Percentiles rank a stretch among this genome's conserved stretches.
Conservation (phyloP, 1,284 basidiomycete genomes). For the Ceratobasidium sp. region DNA sequence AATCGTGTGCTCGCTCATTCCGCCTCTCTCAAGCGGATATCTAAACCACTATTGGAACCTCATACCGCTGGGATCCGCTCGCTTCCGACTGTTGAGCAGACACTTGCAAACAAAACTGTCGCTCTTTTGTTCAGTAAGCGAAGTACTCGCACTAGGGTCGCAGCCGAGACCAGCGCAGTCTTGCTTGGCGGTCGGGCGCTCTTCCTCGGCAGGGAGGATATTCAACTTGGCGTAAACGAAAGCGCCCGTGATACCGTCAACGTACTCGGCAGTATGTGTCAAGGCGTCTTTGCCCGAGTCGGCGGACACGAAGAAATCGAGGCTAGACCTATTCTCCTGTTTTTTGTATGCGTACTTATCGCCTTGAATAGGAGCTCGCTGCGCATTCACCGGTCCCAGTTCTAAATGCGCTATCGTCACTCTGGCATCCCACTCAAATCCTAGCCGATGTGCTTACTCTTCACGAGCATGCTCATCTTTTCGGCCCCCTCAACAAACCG, state of each 20-base stretch:
- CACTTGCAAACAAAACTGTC: conserved; percentile 71
- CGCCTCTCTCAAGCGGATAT: conserved; percentile 68
- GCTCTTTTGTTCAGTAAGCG: conserved; percentile 94
- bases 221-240: conserved; percentile 98
- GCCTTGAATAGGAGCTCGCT: conserved; percentile 76
- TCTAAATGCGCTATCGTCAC: conserved; percentile 92
- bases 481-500: conserved; percentile 53
- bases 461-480: conserved; percentile 75
- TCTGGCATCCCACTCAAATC: conserved; percentile 97
- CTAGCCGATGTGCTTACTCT: conserved; percentile 94
- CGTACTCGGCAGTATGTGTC: conserved; percentile 93
- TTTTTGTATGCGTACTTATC: conserved; percentile 6
- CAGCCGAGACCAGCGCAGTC: conserved; percentile 82
- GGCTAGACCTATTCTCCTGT: conserved; percentile 60
- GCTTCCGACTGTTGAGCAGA: conserved; percentile 44
- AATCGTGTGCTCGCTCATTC: conserved; percentile 70
- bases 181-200: conserved; percentile 90
- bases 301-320: conserved; percentile 93
- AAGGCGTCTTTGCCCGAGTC: conserved; percentile 97
- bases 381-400: conserved; percentile 91
- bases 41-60: conserved; percentile 68
- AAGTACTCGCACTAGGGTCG: conserved; percentile 90
- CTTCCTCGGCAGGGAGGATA: conserved; percentile 92
- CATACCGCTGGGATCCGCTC: conserved; percentile 36
- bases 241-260: conserved; percentile 83